A percentile compares a stretch with the other conserved stretches of the same genome.
These are phyloP conservation scores for Goffeauzyma gilvescens DNA, from an alignment of 768 basidiomycete species.

Conservation along the genomic window DNA sequence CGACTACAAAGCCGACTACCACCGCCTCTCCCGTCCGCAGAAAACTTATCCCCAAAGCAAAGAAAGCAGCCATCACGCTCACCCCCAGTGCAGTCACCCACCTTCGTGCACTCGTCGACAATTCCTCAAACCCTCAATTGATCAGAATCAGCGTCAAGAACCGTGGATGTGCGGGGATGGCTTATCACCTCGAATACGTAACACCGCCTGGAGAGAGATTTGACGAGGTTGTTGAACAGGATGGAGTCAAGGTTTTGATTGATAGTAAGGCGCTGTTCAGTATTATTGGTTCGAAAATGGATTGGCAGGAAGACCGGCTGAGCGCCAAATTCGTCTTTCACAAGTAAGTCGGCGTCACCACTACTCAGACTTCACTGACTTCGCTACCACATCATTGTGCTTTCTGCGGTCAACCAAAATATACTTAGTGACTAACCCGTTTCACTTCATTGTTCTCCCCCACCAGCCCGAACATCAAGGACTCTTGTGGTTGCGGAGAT, in stretches of 20 bases:
- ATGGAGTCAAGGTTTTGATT: conserved; percentile 79
- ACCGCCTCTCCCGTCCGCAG: conserved; percentile 3
- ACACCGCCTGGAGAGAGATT: conserved; percentile 51
- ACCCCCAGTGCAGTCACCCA: conserved; percentile 59
- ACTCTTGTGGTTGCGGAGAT: conserved; percentile 87
- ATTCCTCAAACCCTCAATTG: conserved; percentile 59
- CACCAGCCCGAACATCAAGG: conserved; percentile 86
- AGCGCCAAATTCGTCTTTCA: conserved; percentile 32
- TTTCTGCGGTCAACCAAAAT: background rate
- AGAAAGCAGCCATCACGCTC: conserved; percentile 33
- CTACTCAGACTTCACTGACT: background rate
- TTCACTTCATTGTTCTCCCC: conserved; percentile 57
- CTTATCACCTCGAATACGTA: conserved; percentile 87
- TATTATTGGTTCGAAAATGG: conserved; percentile 98
- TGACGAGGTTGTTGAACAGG: conserved; percentile 91
- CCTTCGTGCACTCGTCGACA: conserved; percentile 49
- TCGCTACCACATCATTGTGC: background rate
- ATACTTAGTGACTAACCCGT: conserved; percentile 19
- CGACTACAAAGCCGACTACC: conserved; percentile 4
- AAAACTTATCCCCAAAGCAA: conserved; percentile 18
- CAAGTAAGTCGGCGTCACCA: conserved; percentile 8
- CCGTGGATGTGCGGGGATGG: conserved; percentile 85
- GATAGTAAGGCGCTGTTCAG: conserved; percentile 93
- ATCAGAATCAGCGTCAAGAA: conserved; percentile 90
- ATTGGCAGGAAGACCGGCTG: conserved; percentile 82